These are phyloP conservation scores for Trypanosoma avium DNA, from an alignment of 208 protist genomes.

Conservation along the genomic window DNA sequence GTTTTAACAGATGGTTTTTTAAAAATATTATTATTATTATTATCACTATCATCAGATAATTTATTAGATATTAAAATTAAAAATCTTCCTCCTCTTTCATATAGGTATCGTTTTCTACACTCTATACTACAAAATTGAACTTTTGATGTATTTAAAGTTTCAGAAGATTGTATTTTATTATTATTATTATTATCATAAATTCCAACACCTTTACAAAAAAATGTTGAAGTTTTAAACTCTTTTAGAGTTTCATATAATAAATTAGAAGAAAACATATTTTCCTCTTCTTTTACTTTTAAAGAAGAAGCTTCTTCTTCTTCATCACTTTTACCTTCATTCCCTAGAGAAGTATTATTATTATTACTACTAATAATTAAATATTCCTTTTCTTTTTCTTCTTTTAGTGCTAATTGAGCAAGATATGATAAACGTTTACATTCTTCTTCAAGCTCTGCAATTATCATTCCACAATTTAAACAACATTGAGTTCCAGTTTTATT, in stretches of 20 bases:
- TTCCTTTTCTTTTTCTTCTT: background rate
- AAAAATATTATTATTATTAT: background rate
- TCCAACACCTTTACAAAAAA: background rate
- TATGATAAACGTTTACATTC: slow-evolving; percentile 29
- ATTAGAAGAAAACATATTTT: background rate
- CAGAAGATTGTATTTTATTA: background rate
- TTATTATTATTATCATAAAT: background rate
- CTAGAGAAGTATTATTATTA: background rate
- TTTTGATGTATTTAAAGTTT: background rate
- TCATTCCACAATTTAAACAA: slow-evolving; percentile 44
- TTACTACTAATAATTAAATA: background rate
- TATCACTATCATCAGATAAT: too few relatives aligned
- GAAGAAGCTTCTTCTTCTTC: background rate
- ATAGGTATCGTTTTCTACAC: slow-evolving; percentile 12
- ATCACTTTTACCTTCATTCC: background rate
- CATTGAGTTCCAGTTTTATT: slow-evolving; percentile 11
- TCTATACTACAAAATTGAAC: slow-evolving; percentile 13
- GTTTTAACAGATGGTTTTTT: slow-evolving; percentile 14
- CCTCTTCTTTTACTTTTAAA: too few relatives aligned
- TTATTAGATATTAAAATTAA: background rate
- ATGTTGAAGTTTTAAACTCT: slow-evolving; percentile 6
- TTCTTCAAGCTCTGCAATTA: slow-evolving; percentile 24
- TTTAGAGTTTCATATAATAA: slow-evolving; percentile 13
- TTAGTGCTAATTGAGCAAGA: background rate
- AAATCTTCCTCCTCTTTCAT: slow-evolving; percentile 14